Evolutionary conservation across 2,329 filamentous ascomycete genomes (phyloP), one percentile per base, ranked within the genome.

Genomic region (Periconia digitata): DNA sequence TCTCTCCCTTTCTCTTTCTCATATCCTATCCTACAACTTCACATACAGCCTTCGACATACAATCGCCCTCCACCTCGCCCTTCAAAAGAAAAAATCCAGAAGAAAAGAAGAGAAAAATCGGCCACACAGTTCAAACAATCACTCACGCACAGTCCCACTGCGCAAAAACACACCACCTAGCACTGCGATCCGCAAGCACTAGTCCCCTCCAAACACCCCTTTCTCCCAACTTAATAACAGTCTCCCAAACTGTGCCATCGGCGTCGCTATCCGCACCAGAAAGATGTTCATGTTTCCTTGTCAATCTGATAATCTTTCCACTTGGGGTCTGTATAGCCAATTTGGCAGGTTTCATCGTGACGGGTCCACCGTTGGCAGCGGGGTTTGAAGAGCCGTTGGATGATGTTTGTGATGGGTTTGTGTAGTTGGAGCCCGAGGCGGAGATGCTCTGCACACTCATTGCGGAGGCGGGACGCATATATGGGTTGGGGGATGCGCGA

Each of bases 321-420:
- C 87, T 89, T 0, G 94, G 94, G 6, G 89, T 90, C 73, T 99
- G 94, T 47, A 99, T 92, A 0, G 94, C 94, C 45, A 99, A 74
- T 72, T 99, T 99, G 5, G 94, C 94, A 2, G 94, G 92, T 71
- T 99, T 99, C 24, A 72, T 75, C 20, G 76, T 75, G n/a, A 3
- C 27, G 10, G n/a, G n/a, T n/a, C n/a, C n/a, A n/a, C n/a, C n/a
- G n/a, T n/a, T n/a, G 20, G 76, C 79, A 63, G 79, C 84, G 17
- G 80, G 80, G 44, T 80, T 81, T 20, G 79, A 78, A 15, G 79
- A 79, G n/a, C n/a, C n/a, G 56, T 79, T 82, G 1, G 81, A 66
- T 0, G 69, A 81, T 23, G 77, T 78, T 35, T 80, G 80, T 67
- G 87, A 83, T 5, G 84, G 63, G 64, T 79, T 66, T 2, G 77